Evolutionary conservation across 2,329 filamentous ascomycete genomes (phyloP).

Genomic region (Macroventuria anomochaeta): DNA sequence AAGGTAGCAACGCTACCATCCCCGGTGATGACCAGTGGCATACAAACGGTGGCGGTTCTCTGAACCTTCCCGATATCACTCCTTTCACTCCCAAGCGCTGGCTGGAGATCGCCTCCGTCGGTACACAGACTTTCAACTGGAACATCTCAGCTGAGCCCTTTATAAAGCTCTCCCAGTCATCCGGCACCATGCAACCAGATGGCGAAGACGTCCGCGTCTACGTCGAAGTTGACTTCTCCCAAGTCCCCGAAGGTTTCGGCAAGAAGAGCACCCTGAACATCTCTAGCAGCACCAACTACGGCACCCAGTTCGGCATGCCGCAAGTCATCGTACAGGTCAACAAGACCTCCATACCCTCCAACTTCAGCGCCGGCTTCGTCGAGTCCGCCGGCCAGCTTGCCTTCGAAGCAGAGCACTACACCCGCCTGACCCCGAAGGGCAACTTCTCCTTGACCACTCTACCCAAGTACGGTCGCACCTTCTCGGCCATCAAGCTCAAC

Average conservation of each 20-base stretch:
- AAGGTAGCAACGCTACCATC: slow-evolving; percentile 70
- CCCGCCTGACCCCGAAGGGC: slow-evolving; percentile 32
- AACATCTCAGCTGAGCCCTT: slow-evolving; percentile 48
- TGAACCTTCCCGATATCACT: slow-evolving; percentile 41
- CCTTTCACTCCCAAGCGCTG: slow-evolving; percentile 46
- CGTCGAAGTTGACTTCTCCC: slow-evolving; percentile 47
- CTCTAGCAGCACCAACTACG: slow-evolving; percentile 46
- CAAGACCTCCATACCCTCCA: slow-evolving; percentile 42
- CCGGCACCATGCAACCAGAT: slow-evolving; percentile 40
- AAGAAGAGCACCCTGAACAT: slow-evolving; percentile 45
- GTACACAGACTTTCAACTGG: slow-evolving; percentile 43
- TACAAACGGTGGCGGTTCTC: slow-evolving; percentile 50
- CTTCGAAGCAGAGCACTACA: slow-evolving; percentile 50
- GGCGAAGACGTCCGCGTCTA: slow-evolving; percentile 46
- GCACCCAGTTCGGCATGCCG: slow-evolving; percentile 43
- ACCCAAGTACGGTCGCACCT: slow-evolving; percentile 47
- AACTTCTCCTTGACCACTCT: slow-evolving; percentile 41
- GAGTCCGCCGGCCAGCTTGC: slow-evolving; percentile 44
- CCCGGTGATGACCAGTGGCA: slow-evolving; percentile 72
- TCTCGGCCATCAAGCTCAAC: slow-evolving; percentile 45
- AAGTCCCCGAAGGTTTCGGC: slow-evolving; percentile 33
- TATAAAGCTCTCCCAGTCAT: slow-evolving; percentile 42
- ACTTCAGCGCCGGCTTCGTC: slow-evolving; percentile 45
- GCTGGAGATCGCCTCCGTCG: slow-evolving; percentile 47
- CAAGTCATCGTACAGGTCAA: slow-evolving; percentile 44